These are phyloP conservation scores for Plantago coronopus DNA, from an alignment of 305 asterid species.

Conservation along the genomic window DNA sequence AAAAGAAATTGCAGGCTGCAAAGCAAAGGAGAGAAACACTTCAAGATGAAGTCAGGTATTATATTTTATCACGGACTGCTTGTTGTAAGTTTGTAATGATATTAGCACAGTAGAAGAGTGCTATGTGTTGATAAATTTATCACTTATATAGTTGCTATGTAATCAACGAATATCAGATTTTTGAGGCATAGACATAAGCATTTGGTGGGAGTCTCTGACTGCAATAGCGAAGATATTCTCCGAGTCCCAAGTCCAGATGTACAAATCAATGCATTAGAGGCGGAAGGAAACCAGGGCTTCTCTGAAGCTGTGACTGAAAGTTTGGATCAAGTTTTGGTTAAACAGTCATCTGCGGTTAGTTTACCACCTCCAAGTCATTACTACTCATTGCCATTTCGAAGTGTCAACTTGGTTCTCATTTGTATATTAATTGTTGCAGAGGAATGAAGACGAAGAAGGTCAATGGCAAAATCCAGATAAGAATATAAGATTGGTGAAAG, in stretches of 20 bases:
- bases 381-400: slow-evolving; percentile 1
- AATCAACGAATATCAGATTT: slow-evolving; percentile 39
- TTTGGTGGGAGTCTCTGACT: slow-evolving; percentile 25
- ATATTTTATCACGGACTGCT: not conserved
- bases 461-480: slow-evolving; percentile 8
- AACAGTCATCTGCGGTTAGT: slow-evolving; percentile 23
- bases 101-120: not conserved
- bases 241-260: slow-evolving; percentile 19
- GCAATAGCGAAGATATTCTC: slow-evolving; percentile 12
- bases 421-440: slow-evolving; percentile 26
- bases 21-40: slow-evolving; percentile 31
- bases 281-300: slow-evolving; percentile 16
- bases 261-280: slow-evolving; percentile 20
- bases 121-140: not conserved
- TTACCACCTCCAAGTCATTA: not conserved
- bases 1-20: slow-evolving; percentile 53
- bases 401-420: not conserved
- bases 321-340: slow-evolving; percentile 16
- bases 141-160: not conserved
- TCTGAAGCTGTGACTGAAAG: slow-evolving; percentile 14
- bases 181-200: slow-evolving; percentile 37
- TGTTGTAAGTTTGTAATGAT: not conserved
- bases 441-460: slow-evolving; percentile 16
- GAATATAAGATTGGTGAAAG: slow-evolving; percentile 13
- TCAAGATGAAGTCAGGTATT: slow-evolving; percentile 48